phyloP scores from a whole-genome alignment of 768 basidiomycete genomes.

The Lentinula guzmanii region DNA sequence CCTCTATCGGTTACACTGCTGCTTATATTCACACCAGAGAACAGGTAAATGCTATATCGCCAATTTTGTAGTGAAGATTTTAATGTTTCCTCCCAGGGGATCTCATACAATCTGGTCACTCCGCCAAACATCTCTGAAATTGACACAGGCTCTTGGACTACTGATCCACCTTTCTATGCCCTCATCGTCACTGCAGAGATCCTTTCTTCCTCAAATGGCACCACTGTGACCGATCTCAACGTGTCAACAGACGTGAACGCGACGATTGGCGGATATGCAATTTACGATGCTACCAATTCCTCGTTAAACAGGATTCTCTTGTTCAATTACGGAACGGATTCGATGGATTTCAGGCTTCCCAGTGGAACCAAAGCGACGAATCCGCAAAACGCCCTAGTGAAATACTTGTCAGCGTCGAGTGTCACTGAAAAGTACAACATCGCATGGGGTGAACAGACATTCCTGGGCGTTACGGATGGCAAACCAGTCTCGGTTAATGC shows the following conservation, averaged over 20 bases:
- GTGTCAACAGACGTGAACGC: slow-evolving; percentile 27
- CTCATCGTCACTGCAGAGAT: slow-evolving; percentile 40
- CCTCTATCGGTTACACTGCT: slow-evolving; percentile 38
- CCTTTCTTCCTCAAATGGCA: slow-evolving; percentile 32
- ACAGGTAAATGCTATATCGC: slow-evolving; percentile 10
- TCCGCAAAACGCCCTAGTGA: slow-evolving; percentile 29
- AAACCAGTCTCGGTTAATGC: slow-evolving; percentile 22
- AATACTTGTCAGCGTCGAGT: slow-evolving; percentile 42
- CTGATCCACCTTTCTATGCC: slow-evolving; percentile 46
- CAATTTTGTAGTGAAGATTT: neutral
- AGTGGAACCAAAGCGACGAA: slow-evolving; percentile 16
- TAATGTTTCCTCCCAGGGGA: slow-evolving; percentile 18
- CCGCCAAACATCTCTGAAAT: slow-evolving; percentile 31
- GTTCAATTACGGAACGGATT: slow-evolving; percentile 45
- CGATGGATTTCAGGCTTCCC: slow-evolving; percentile 36
- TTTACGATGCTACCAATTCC: slow-evolving; percentile 47
- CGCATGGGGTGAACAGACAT: slow-evolving; percentile 55
- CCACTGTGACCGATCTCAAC: slow-evolving; percentile 41
- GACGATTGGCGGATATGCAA: slow-evolving; percentile 47
- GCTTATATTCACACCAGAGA: slow-evolving; percentile 52
- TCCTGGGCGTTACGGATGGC: slow-evolving; percentile 35
- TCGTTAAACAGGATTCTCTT: slow-evolving; percentile 36
- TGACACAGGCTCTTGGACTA: slow-evolving; percentile 35
- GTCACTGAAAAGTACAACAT: slow-evolving; percentile 47
- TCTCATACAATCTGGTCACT: slow-evolving; percentile 45